Evolutionary conservation across 2,329 filamentous ascomycete species (phyloP).

Genomic region (Lachnellula cervina): DNA sequence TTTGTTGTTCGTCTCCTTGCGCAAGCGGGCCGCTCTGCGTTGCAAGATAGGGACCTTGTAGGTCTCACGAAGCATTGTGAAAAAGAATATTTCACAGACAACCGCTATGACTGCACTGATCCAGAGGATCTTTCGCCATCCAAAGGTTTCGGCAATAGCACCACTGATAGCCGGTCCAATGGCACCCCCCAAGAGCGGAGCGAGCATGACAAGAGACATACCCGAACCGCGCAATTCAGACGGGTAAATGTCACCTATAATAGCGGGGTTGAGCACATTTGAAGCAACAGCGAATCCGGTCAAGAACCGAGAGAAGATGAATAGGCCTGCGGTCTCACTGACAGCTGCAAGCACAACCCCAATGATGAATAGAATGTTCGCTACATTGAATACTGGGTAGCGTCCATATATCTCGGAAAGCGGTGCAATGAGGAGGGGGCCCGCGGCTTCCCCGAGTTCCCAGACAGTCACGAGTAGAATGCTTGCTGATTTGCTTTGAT

Average conservation of each 20-base stretch:
- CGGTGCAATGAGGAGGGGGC: slow-evolving; percentile 41
- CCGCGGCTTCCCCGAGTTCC: slow-evolving; percentile 44
- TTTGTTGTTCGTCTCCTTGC: slow-evolving; percentile 46
- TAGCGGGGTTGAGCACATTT: slow-evolving; percentile 39
- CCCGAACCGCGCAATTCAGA: slow-evolving; percentile 42
- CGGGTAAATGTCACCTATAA: slow-evolving; percentile 42
- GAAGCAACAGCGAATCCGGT: slow-evolving; percentile 24
- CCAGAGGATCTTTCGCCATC: slow-evolving; percentile 51
- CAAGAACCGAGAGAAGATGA: slow-evolving; percentile 38
- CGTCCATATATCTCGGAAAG: slow-evolving; percentile 42
- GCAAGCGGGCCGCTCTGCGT: slow-evolving; percentile 38
- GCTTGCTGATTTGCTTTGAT: slow-evolving; percentile 41
- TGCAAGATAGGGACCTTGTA: slow-evolving; percentile 54
- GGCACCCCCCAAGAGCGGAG: slow-evolving; percentile 28
- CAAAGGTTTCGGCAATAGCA: slow-evolving; percentile 40
- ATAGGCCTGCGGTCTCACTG: slow-evolving; percentile 37
- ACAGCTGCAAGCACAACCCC: slow-evolving; percentile 44
- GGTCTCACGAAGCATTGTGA: slow-evolving; percentile 50
- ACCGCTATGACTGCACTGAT: slow-evolving; percentile 38
- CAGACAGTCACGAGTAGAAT: slow-evolving; percentile 46
- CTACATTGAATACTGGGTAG: slow-evolving; percentile 36
- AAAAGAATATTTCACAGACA: slow-evolving; percentile 39
- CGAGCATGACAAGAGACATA: slow-evolving; percentile 31
- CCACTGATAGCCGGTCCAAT: slow-evolving; percentile 31
- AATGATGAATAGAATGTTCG: slow-evolving; percentile 46